These are phyloP conservation scores for Candida saitoana DNA, from an alignment of 805 yeast species.

Conservation along the genomic window DNA sequence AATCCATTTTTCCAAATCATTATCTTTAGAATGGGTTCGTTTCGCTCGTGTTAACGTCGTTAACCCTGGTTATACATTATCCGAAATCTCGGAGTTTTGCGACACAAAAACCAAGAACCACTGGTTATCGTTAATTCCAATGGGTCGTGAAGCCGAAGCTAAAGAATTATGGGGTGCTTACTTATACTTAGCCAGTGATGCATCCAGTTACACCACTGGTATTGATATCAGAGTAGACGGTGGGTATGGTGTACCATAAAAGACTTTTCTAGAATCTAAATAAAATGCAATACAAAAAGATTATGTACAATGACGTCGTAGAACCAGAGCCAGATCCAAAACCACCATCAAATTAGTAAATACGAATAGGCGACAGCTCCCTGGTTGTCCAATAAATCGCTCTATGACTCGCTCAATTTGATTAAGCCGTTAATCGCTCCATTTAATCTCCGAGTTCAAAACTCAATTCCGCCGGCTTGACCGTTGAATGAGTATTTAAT, in stretches of 20 bases:
- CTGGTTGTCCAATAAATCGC: too few species aligned
- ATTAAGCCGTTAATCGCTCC: too few species aligned
- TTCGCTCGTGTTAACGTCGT: conserved; percentile 36
- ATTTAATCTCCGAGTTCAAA: too few species aligned
- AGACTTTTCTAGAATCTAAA: too few species aligned
- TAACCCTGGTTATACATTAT: conserved; percentile 32
- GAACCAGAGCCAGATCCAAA: too few species aligned
- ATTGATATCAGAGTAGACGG: conserved; percentile 74
- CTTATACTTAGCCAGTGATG: conserved; percentile 73
- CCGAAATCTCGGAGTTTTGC: conserved; percentile 14
- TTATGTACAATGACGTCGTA: too few species aligned
- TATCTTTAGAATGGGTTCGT: conserved; percentile 42
- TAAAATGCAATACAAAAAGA: too few species aligned
- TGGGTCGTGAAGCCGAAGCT: conserved; percentile 72
- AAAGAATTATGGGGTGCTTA: conserved; percentile 78
- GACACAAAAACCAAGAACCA: conserved; percentile 11
- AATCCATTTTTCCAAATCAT: conserved; percentile 32
- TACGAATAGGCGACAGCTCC: too few species aligned
- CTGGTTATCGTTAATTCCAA: conserved; percentile 44
- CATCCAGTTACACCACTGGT: conserved; percentile 75
- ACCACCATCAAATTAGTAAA: too few species aligned
- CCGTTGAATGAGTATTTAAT: too few species aligned
- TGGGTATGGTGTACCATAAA: conserved; percentile 42
- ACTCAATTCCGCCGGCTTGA: too few species aligned
- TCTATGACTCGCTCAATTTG: too few species aligned